A percentile compares a stretch with the other conserved stretches of the same genome.
Evolutionary conservation across 306 rosid genomes (phyloP).

Genomic region (Acacia acuminata): DNA sequence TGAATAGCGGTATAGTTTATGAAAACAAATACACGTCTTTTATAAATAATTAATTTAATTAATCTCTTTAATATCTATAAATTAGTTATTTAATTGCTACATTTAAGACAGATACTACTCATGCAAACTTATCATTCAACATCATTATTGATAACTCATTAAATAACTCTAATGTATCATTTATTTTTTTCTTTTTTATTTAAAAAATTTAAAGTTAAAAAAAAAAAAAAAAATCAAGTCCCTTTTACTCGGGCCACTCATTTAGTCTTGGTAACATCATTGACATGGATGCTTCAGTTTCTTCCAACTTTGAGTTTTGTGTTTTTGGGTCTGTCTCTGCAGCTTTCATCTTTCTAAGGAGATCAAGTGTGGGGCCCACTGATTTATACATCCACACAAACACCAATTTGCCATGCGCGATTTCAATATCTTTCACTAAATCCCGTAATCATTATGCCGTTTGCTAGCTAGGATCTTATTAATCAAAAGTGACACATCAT

Average conservation of each 20-base stretch:
- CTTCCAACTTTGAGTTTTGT: background rate
- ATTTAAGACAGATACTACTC: no score
- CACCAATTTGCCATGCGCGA: background rate
- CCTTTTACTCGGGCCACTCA: background rate
- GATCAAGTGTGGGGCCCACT: background rate
- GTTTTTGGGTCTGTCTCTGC: background rate
- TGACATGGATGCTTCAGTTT: background rate
- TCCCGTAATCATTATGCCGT: background rate
- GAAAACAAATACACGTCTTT: no score
- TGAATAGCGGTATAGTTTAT: no score
- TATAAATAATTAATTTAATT: no score
- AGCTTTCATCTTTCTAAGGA: background rate
- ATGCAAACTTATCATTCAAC: no score
- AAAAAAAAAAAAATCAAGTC: background rate
- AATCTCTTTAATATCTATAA: no score
- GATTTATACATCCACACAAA: background rate
- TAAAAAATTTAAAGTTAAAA: no score
- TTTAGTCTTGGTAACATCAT: background rate
- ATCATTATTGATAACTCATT: no score
- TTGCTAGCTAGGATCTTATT: background rate
- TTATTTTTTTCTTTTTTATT: no score
- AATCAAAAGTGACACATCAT: background rate
- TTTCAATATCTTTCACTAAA: no score
- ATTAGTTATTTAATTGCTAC: no score
- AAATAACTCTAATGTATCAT: no score